These are phyloP conservation scores for Oldenlandia corymbosa DNA, from an alignment of 257 asterid species.

Conservation along the genomic window DNA sequence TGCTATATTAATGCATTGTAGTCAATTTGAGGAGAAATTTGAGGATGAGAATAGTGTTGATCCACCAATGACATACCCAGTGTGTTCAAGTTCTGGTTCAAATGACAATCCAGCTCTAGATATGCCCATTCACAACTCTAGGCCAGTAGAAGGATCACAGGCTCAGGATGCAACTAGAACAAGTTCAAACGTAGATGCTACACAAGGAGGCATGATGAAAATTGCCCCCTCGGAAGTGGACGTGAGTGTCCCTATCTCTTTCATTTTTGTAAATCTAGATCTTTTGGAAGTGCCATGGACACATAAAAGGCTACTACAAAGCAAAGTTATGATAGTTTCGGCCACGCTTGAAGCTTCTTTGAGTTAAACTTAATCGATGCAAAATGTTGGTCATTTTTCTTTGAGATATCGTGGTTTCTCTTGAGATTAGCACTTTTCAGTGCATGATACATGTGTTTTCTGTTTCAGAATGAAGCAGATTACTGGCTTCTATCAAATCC, in stretches of 20 bases:
- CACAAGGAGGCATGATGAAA: slow-evolving; percentile 79
- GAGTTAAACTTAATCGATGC: neutral
- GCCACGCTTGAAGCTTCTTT: neutral
- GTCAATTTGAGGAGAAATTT: slow-evolving; percentile 92
- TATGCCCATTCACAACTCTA: slow-evolving; percentile 29
- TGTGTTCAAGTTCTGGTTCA: slow-evolving; percentile 60
- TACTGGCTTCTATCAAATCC: slow-evolving; percentile 86
- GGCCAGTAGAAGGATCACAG: slow-evolving; percentile 34
- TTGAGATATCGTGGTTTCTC: too few relatives aligned
- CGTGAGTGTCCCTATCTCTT: slow-evolving; percentile 37
- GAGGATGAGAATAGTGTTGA: slow-evolving; percentile 69
- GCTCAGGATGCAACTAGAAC: slow-evolving; percentile 39
- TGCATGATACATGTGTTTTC: neutral
- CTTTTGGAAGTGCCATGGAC: neutral
- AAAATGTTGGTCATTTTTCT: too few relatives aligned
- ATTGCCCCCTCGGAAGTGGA: slow-evolving; percentile 74
- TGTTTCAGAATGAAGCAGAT: slow-evolving; percentile 70
- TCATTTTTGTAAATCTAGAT: neutral
- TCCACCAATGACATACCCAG: slow-evolving; percentile 41
- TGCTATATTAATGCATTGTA: slow-evolving; percentile 19
- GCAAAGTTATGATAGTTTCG: neutral
- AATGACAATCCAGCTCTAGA: slow-evolving; percentile 43
- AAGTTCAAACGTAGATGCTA: slow-evolving; percentile 33
- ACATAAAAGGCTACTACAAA: neutral
- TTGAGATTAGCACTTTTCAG: too few relatives aligned